phyloP scores from a whole-genome alignment of 2,329 filamentous ascomycete species.

The Fusarium musae region DNA sequence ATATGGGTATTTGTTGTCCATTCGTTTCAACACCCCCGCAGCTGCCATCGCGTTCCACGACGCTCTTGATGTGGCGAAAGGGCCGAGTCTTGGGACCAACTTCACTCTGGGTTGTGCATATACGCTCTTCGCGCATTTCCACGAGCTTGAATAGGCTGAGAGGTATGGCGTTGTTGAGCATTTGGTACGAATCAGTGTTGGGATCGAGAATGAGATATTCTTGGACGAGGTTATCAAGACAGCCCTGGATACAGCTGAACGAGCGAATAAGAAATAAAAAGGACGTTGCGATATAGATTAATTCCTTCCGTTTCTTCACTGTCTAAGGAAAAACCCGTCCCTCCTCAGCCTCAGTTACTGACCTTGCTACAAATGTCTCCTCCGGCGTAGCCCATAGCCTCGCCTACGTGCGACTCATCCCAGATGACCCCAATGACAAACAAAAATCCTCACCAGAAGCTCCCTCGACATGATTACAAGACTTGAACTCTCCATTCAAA shows the following conservation, averaged over 20 bases:
- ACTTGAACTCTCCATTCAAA: conserved; percentile 24
- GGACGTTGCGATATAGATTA: background rate
- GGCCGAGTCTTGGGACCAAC: conserved; percentile 63
- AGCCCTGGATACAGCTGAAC: conserved; percentile 27
- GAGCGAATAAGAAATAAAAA: background rate
- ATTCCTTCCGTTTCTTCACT: no score
- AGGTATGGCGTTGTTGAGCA: conserved; percentile 54
- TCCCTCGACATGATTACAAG: conserved; percentile 17
- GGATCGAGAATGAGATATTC: conserved; percentile 53
- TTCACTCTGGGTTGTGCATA: conserved; percentile 58
- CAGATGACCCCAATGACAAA: background rate
- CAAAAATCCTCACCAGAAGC: conserved; percentile 12
- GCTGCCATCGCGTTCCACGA: conserved; percentile 60
- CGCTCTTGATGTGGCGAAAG: conserved; percentile 57
- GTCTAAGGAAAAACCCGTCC: no score
- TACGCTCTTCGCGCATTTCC: conserved; percentile 53
- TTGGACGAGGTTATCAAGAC: conserved; percentile 36
- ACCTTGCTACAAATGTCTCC: background rate
- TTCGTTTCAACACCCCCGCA: conserved; percentile 56
- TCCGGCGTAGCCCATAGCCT: background rate
- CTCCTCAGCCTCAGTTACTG: no score
- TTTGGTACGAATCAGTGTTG: conserved; percentile 58
- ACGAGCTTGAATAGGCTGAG: conserved; percentile 51
- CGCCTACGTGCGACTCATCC: conserved; percentile 14
- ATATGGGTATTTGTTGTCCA: conserved; percentile 63